These are phyloP conservation scores for Dothideomycetes sp. DNA, from an alignment of 2,329 filamentous ascomycete species.

Conservation along the genomic window DNA sequence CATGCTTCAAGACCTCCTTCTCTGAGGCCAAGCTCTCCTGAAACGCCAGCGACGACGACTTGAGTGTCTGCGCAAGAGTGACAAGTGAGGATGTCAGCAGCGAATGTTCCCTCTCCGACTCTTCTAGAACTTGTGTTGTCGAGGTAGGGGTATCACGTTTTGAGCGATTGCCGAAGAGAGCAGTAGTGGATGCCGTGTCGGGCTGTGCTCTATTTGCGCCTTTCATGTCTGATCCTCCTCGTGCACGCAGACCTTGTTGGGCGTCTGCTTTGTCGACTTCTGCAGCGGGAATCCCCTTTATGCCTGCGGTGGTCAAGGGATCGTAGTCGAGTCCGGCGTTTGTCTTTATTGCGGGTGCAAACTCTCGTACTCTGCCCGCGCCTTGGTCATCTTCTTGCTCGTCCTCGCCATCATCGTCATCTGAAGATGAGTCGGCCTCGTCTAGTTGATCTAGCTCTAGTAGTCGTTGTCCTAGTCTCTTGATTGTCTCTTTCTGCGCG, in stretches of 20 bases:
- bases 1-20: constrained; percentile 59
- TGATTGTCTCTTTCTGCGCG: constrained; percentile 54
- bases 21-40: constrained; percentile 60
- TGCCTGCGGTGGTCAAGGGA: not conserved
- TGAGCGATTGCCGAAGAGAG: constrained; percentile 25
- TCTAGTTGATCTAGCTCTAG: constrained; percentile 55
- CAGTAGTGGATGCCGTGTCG: constrained; percentile 20
- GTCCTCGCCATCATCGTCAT: constrained; percentile 20
- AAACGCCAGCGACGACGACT: constrained; percentile 63
- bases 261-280: constrained; percentile 5
- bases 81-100: constrained; percentile 71
- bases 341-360: constrained; percentile 27
- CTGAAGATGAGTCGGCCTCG: constrained; percentile 14
- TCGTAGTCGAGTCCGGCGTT: constrained; percentile 23
- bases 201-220: constrained; percentile 15
- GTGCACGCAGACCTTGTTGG: constrained; percentile 2
- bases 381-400: constrained; percentile 29
- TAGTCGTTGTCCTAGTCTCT: constrained; percentile 54
- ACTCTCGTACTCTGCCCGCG: constrained; percentile 33
- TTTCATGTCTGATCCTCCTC: constrained; percentile 5
- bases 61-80: constrained; percentile 65
- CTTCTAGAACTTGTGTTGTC: constrained; percentile 59
- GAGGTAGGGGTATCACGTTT: constrained; percentile 10
- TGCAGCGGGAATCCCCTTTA: constrained; percentile 14
- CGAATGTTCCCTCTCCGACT: constrained; percentile 75